Evolutionary conservation across 164 flowering plant species (phyloP), one percentile per base, ranked within the genome.

Genomic region (Berberis vulgaris): DNA sequence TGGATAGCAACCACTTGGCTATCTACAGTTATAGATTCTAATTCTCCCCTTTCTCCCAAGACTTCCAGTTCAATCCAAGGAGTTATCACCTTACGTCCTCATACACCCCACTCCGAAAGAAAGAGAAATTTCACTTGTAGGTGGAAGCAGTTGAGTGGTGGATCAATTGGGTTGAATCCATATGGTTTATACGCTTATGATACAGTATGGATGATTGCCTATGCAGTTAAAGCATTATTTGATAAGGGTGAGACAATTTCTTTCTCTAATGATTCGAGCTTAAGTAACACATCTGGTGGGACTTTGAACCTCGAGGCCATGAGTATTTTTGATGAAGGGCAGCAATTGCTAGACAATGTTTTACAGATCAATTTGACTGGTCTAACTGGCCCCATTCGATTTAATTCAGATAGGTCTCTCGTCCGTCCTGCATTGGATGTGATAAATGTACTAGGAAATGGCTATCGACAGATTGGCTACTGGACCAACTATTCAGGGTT

Each of bases 401-500:
- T 81, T 65, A 80, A 65, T 65, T 13, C 79, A 0, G 84, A 84
- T 54, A 64, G 80, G 60, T 69, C 78, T 56, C 77, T 83, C 41
- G 52, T 78, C 57, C 64, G 49, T 65, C 93, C 93, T 54, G 84
- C 91, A 44, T 87, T 49, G 68, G 96, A 89, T 43, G 68, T 89
- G 65, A 71, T 87, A 50, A 89, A 89, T 67, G 81, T 86, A 39
- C 65, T 82, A 55, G 91, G 94, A 43, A 78, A 77, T 4, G 94
- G 91, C 45, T 46, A 63, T 68, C 71, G 82, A 57, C 77, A 64
- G 49, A 76, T 89, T 44, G 97, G 97, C 64, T 89, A 87, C 62
- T 89, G 97, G 97, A 79, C 89, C 44, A 86, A 83, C 55, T 70
- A 77, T 66, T 86, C 91, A 10, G 88, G 89, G 42, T 59, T 83